These are phyloP conservation scores for Penicillium concentricum DNA, from an alignment of 2,329 filamentous ascomycete species.

Conservation along the genomic window DNA sequence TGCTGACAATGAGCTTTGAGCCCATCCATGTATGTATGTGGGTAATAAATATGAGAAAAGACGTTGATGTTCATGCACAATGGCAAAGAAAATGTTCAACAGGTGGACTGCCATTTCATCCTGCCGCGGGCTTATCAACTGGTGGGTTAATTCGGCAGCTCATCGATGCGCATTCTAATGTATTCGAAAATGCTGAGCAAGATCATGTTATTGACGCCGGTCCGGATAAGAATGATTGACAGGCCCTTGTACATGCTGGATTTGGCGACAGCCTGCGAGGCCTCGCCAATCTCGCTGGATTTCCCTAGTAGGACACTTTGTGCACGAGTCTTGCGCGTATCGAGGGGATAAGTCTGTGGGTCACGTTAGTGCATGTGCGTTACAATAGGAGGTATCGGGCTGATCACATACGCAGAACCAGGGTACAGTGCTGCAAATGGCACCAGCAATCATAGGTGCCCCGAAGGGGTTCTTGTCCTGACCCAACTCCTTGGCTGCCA, in stretches of 20 bases:
- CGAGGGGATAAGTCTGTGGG: slow-evolving; percentile 47
- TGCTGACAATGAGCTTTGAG: slow-evolving; percentile 19
- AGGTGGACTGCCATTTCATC: not conserved
- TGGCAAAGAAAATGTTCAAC: not conserved
- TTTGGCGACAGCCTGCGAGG: slow-evolving; percentile 40
- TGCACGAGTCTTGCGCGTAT: slow-evolving; percentile 50
- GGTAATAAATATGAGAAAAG: slow-evolving; percentile 7
- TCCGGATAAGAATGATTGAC: slow-evolving; percentile 49
- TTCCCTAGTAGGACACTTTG: slow-evolving; percentile 48
- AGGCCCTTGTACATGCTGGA: slow-evolving; percentile 50
- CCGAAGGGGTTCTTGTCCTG: slow-evolving; percentile 45
- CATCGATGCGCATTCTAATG: slow-evolving; percentile 45
- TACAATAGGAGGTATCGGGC: not conserved
- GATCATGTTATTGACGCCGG: slow-evolving; percentile 51
- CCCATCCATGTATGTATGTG: slow-evolving; percentile 24
- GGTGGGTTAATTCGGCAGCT: slow-evolving; percentile 30
- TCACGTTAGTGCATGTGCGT: slow-evolving; percentile 1
- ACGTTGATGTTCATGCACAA: not conserved
- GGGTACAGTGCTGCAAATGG: slow-evolving; percentile 47
- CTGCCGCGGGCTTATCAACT: too few relatives aligned
- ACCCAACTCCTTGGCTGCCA: slow-evolving; percentile 45
- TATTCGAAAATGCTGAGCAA: slow-evolving; percentile 49
- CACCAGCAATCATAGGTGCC: slow-evolving; percentile 46
- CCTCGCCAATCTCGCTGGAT: slow-evolving; percentile 42
- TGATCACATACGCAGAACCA: slow-evolving; percentile 46